Evolutionary conservation across 1,284 basidiomycete species (phyloP).

Genomic region (Ustilago lituana): DNA sequence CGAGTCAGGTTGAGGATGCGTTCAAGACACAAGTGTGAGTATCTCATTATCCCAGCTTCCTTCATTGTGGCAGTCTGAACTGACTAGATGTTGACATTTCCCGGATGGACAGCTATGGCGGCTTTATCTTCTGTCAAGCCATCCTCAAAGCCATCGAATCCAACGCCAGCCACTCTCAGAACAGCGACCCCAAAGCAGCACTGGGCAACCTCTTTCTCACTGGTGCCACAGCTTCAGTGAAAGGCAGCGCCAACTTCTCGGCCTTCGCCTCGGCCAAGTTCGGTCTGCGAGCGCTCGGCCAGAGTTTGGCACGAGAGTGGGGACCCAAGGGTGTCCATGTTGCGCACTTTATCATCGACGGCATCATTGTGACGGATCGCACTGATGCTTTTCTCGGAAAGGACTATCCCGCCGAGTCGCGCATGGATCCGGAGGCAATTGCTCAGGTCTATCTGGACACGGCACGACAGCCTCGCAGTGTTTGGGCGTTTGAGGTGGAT

Average conservation of each 20-base stretch:
- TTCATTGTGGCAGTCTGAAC: too few relatives aligned
- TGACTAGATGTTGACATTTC: not conserved
- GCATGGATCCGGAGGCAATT: conserved; percentile 50
- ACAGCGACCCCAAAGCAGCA: conserved; percentile 4
- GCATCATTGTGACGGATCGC: conserved; percentile 41
- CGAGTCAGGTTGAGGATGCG: conserved; percentile 40
- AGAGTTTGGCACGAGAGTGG: conserved; percentile 46
- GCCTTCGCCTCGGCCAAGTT: conserved; percentile 49
- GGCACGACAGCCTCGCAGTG: conserved; percentile 36
- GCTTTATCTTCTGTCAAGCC: conserved; percentile 40
- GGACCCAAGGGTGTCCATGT: conserved; percentile 50
- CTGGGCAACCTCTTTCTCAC: conserved; percentile 39
- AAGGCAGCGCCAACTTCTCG: conserved; percentile 42
- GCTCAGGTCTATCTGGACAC: conserved; percentile 52
- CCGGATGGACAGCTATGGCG: conserved; percentile 15
- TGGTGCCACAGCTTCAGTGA: conserved; percentile 50
- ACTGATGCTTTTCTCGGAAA: conserved; percentile 26
- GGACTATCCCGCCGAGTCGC: conserved; percentile 28
- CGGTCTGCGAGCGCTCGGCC: conserved; percentile 41
- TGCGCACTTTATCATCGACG: conserved; percentile 51
- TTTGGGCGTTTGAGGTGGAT: conserved; percentile 46
- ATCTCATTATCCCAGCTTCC: too few relatives aligned
- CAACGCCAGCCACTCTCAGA: conserved; percentile 8
- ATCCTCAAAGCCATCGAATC: conserved; percentile 42
- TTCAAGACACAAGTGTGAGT: conserved; percentile 45